Conservation (phyloP, 2,329 filamentous ascomycete genomes). For the Coleophoma eucalyptorum region DNA sequence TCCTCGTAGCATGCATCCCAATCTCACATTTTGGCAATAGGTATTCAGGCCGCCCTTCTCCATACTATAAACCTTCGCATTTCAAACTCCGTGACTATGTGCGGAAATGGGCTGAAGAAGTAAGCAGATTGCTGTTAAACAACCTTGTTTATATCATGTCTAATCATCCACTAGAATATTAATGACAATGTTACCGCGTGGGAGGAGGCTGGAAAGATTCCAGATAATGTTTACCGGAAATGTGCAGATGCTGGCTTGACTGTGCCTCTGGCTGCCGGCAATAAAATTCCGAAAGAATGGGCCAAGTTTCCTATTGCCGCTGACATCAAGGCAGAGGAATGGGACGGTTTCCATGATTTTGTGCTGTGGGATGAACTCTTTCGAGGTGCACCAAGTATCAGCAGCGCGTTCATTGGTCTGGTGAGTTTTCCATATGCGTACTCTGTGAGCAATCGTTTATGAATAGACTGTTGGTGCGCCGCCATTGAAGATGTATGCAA, state of each 20-base stretch:
- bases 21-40: too few relatives aligned
- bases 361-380: constrained; percentile 30
- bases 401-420: too few relatives aligned
- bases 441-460: too few relatives aligned
- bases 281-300: not conserved
- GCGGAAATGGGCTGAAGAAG: too few relatives aligned
- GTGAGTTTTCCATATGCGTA: too few relatives aligned
- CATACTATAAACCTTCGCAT: too few relatives aligned
- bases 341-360: constrained; percentile 33
- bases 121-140: too few relatives aligned
- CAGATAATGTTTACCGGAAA: not conserved
- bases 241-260: not conserved
- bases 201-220: not conserved
- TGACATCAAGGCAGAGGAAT: constrained; percentile 24
- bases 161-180: too few relatives aligned
- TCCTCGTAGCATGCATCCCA: too few relatives aligned
- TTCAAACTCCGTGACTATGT: too few relatives aligned
- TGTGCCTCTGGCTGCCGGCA: not conserved
- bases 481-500: constrained; percentile 22
- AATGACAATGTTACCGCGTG: not conserved
- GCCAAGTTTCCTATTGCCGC: constrained; percentile 19
- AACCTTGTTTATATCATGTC: too few relatives aligned
- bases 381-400: constrained; percentile 11
- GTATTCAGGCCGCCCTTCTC: too few relatives aligned
- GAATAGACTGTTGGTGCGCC: constrained; percentile 24